Evolutionary conservation across 192 early-diverging fungal species (phyloP), one percentile per base, ranked within the genome.

Genomic region (Geosiphon pyriformis): DNA sequence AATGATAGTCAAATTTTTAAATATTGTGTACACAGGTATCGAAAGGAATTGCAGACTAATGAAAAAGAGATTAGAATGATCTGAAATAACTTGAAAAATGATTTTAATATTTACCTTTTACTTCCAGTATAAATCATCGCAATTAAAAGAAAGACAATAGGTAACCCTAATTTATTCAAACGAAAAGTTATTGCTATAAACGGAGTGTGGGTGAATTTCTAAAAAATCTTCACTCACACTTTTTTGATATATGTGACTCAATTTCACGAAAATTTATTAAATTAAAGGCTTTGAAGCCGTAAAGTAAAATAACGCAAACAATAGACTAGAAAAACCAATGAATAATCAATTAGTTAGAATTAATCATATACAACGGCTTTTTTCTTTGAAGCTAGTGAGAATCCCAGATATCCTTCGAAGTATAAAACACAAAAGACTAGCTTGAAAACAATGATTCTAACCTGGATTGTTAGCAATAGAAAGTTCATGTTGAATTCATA

Each of bases 1-100:
- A 72, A 98, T 95, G 71, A 98, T 98, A 46, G 96, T 98, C 69
- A 96, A 72, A 80, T 98, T 98, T 79, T 98, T 98, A 81, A 97
- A 98, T 63, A 98, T 88, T 29, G 96, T 98, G 70, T 96, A 97
- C 33, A 98, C 77, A 17, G 96, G 91, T 59, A 98, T 93, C 59
- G 89, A 83, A 37, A 98, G 83, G 75, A 85, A 96, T 72, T 96
- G 92, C 4, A 98, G 74, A 46, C 76, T 78, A 60, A 46, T 15
- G 53, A 30, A 34, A 42, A 30, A 57, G 37, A 50, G 32, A 53
- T 22, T 29, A 48, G 11, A 20, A 22, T 7, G 32, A 37, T 26
- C 15, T 66, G 29, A 35, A 23, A 37, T 52, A 22, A 33, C 25
- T 54, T 18, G 59, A 33, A 3, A 25, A 33, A 30, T 59, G 20